Evolutionary conservation across 2,329 filamentous ascomycete genomes (phyloP), one percentile per base, ranked within the genome.

Genomic region (Epichloe scottii): DNA sequence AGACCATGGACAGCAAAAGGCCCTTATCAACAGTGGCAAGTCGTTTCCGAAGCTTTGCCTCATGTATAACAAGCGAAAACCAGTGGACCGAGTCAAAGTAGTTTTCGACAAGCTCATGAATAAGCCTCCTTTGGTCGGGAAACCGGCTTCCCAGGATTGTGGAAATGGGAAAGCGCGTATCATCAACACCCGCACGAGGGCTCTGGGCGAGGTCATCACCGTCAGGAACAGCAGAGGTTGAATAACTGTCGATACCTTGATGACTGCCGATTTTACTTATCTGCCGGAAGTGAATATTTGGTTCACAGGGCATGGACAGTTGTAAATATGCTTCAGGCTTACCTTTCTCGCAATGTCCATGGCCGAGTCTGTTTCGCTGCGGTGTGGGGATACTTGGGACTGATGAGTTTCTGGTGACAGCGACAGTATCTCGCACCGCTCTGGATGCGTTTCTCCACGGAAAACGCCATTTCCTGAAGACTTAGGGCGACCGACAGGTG

Each of bases 181-280:
- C 48, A 23, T 30, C 40, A n/a, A n/a, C 23, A 21, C 23, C 23
- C 23, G 17, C 42, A 7, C 1, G 42, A 11, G 41, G 17, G 21
- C 21, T 44, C 15, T 44, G 41, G 21, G 15, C 10, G 41, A 5
- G 41, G 41, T 26, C 17, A 39, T 17, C 48, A 15, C 51, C 51
- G 23, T 53, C 51, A 11, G 51, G 51, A 30, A 53, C 50, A 37
- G 51, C 51, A 19, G 44, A 53, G 5, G 51, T 50, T 44, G 30
- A 33, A 19, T 44, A 37, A 26, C 33, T 41, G 34, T 45, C 48
- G 3, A 50, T 48, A 12, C 21, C 40, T 21, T 48, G 26, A 43
- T 26, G 26, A 43, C 26, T 48, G 10, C 51, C 48, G 35, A 50
- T 41, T 14, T 30, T 50, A 40, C 33, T 35, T 38, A 50, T 50